Conservation (phyloP, 2,329 filamentous ascomycete species). For the Xylariaceae sp. region DNA sequence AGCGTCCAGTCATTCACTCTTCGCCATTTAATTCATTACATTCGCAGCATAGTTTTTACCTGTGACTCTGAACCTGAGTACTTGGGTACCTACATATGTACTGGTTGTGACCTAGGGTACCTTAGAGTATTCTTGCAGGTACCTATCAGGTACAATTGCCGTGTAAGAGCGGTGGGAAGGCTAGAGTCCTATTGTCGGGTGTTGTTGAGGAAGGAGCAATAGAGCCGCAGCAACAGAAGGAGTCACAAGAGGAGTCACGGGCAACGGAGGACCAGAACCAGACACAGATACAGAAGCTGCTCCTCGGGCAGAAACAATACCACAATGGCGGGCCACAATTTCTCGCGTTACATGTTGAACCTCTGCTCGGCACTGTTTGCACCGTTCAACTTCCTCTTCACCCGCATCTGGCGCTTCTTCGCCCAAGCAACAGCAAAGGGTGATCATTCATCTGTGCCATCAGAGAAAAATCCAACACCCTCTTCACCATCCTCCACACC, state of each 20-base stretch:
- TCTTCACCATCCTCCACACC: conserved; percentile 9
- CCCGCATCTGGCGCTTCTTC: conserved; percentile 37
- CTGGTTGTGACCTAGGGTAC: too few relatives aligned
- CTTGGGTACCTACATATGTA: conserved; percentile 2
- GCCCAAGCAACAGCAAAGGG: conserved; percentile 25
- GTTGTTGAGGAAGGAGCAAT: conserved; percentile 3
- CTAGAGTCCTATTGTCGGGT: conserved; percentile 6
- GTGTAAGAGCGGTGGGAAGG: conserved; percentile 2
- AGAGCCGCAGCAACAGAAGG: background rate
- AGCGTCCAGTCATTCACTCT: background rate
- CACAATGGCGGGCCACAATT: conserved; percentile 43
- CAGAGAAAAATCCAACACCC: conserved; percentile 14
- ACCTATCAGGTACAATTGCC: conserved; percentile 2
- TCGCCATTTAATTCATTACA: conserved; percentile 5
- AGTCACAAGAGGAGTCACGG: too few relatives aligned
- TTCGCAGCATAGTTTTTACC: background rate
- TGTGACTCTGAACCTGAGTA: too few relatives aligned
- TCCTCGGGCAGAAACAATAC: conserved; percentile 29
- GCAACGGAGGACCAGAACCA: conserved; percentile 19
- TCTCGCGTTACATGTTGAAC: conserved; percentile 42
- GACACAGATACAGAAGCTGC: conserved; percentile 24
- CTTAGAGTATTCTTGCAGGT: too few relatives aligned
- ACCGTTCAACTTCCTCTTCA: conserved; percentile 40
- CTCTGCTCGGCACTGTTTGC: conserved; percentile 45
- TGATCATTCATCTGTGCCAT: conserved; percentile 9